A percentile compares a stretch with the other conserved stretches of the same genome.
Evolutionary conservation across 2,329 filamentous ascomycete genomes (phyloP).

Genomic region (Colletotrichum spaethianum): DNA sequence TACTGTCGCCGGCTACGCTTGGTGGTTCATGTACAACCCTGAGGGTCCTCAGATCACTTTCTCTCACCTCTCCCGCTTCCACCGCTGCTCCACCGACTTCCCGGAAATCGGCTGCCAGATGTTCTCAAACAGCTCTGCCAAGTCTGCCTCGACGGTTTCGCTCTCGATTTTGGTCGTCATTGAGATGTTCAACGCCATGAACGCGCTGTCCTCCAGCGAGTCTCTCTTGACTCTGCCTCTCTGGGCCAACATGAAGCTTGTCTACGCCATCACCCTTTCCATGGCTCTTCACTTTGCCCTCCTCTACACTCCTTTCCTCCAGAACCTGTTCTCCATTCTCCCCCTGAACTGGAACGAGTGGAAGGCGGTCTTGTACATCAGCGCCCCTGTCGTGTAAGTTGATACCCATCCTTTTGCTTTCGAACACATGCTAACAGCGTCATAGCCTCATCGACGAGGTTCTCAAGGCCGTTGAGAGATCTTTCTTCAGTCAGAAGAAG

Average conservation of each 20-base stretch:
- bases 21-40: constrained; percentile 99
- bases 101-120: constrained; percentile 92
- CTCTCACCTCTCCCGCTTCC: constrained; percentile 92
- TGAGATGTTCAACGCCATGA: constrained; percentile 99
- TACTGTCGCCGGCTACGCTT: constrained; percentile 97
- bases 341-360: constrained; percentile 90
- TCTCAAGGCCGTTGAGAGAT: constrained; percentile 83
- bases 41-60: constrained; percentile 93
- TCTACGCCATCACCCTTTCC: constrained; percentile 92
- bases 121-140: constrained; percentile 88
- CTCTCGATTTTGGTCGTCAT: constrained; percentile 95
- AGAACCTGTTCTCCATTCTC: constrained; percentile 90
- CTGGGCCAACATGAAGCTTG: constrained; percentile 99
- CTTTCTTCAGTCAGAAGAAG: constrained; percentile 72
- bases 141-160: constrained; percentile 92
- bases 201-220: constrained; percentile 95
- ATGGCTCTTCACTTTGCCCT: constrained; percentile 97
- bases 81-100: constrained; percentile 89
- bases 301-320: constrained; percentile 91
- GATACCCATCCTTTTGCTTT: neutral
- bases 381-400: constrained; percentile 91
- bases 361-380: constrained; percentile 91
- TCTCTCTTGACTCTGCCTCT: constrained; percentile 92
- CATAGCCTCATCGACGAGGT: constrained; percentile 83
- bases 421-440: constrained; percentile 7